A percentile compares a stretch with the other conserved stretches of the same genome.
phyloP scores from a whole-genome alignment of 441 rosid species.

The Gossypium trilobum region DNA sequence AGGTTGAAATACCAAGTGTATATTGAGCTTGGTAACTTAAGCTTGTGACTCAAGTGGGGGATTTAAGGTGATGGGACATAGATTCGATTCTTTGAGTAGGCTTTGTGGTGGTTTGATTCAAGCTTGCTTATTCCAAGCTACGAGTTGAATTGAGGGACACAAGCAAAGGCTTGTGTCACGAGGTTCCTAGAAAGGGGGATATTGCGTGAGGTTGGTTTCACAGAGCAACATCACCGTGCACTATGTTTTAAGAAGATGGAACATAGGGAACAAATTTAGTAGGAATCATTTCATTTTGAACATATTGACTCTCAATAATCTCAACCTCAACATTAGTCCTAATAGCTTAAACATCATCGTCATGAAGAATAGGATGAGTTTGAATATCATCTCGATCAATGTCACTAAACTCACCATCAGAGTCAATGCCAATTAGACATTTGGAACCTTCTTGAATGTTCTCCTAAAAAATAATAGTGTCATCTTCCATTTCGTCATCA shows the following conservation, averaged over 20 bases:
- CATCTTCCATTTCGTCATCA: background rate
- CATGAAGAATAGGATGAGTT: background rate
- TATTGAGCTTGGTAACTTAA: background rate
- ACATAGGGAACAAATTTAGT: background rate
- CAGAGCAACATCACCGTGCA: background rate
- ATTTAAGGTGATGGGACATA: background rate
- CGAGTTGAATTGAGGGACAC: no score
- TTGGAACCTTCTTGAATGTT: background rate
- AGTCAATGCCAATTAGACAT: background rate
- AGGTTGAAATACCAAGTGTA: background rate
- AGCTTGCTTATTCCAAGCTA: background rate
- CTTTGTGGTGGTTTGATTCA: no score
- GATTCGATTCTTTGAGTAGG: background rate
- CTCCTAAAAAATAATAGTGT: background rate
- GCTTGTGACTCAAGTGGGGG: background rate
- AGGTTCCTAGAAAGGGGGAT: no score
- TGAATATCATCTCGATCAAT: background rate
- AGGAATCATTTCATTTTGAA: no score
- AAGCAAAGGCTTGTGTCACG: no score
- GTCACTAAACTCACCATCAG: background rate
- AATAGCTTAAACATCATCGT: background rate
- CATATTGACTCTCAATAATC: no score
- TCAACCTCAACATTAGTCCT: background rate
- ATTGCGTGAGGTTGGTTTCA: no score
- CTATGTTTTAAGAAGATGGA: background rate